Conservation (phyloP, 495 filamentous ascomycete species). For the Amorphotheca resinae region DNA sequence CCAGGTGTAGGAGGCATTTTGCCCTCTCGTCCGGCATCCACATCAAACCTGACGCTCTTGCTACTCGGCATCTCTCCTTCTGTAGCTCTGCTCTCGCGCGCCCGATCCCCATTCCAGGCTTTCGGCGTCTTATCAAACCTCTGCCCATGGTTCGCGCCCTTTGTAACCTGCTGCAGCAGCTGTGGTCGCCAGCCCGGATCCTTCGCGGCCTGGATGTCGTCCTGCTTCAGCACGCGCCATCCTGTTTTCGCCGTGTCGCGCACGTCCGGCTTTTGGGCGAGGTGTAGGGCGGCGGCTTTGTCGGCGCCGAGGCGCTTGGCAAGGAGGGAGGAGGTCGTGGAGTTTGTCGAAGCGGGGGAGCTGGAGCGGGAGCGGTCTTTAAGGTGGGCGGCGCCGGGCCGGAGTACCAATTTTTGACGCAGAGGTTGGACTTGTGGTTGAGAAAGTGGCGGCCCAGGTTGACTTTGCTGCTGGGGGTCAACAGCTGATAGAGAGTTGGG, state of each 20-base stretch:
- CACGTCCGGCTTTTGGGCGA: conserved; percentile 17
- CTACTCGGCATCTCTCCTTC: not conserved
- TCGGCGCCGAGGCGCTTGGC: conserved; percentile 37
- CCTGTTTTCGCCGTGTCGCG: conserved; percentile 10
- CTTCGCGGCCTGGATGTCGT: conserved; percentile 17
- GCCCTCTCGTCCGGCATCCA: not conserved
- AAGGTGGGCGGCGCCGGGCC: not conserved
- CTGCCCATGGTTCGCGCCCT: too few relatives aligned
- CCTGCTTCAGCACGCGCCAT: conserved; percentile 17
- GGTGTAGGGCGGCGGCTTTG: conserved; percentile 28
- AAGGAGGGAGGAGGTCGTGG: conserved; percentile 26
- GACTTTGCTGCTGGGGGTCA: not conserved
- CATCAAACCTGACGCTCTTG: not conserved
- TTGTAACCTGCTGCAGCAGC: not conserved
- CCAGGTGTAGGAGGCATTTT: conserved; percentile 33
- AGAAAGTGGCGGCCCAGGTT: not conserved
- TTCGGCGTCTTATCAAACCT: not conserved
- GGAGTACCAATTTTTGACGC: not conserved
- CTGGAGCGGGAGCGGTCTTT: not conserved
- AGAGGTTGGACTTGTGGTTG: not conserved
- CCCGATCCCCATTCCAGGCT: not conserved
- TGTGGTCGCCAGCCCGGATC: conserved; percentile 13
- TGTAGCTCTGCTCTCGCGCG: not conserved
- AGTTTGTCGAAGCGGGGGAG: not conserved
- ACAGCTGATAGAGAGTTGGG: too few relatives aligned